Evolutionary conservation across 768 basidiomycete genomes (phyloP).

Genomic region (Psilocybe azurescens): DNA sequence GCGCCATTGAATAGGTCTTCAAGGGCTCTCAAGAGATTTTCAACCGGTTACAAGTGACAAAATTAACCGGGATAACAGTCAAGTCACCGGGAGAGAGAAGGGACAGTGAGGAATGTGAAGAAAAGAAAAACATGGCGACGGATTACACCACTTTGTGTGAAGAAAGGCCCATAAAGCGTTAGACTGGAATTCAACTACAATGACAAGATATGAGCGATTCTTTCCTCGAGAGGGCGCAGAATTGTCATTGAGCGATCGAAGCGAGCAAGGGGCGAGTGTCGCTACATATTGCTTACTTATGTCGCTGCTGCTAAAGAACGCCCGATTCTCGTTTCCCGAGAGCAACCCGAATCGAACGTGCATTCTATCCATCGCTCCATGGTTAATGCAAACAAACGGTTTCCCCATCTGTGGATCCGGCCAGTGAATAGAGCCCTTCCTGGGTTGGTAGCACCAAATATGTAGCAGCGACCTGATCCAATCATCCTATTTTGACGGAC

Average conservation of each 20-base stretch:
- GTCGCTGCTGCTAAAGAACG: not conserved
- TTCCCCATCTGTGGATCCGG: constrained; percentile 14
- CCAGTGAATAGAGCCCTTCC: constrained; percentile 10
- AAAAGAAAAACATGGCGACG: not conserved
- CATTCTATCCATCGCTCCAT: constrained; percentile 1
- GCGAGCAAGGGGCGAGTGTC: not conserved
- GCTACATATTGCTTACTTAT: not conserved
- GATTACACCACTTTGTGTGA: constrained; percentile 2
- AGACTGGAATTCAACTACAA: constrained; percentile 1
- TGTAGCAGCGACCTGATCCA: constrained; percentile 8
- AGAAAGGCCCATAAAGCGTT: constrained; percentile 12
- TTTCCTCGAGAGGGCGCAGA: not conserved
- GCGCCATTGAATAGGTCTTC: not conserved
- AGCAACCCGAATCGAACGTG: constrained; percentile 1
- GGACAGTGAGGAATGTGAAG: not conserved
- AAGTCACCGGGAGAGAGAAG: constrained; percentile 10
- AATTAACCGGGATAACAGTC: constrained; percentile 1
- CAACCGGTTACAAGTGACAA: not conserved
- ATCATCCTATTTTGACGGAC: constrained; percentile 11
- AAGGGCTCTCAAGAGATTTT: not conserved
- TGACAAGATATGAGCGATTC: not conserved
- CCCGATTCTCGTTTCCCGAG: not conserved
- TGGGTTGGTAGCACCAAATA: not conserved
- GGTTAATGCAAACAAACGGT: not conserved
- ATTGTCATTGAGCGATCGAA: not conserved